phyloP scores from a whole-genome alignment of 225 moss, liverwort and hornwort genomes.

The Marchantia polymorpha region DNA sequence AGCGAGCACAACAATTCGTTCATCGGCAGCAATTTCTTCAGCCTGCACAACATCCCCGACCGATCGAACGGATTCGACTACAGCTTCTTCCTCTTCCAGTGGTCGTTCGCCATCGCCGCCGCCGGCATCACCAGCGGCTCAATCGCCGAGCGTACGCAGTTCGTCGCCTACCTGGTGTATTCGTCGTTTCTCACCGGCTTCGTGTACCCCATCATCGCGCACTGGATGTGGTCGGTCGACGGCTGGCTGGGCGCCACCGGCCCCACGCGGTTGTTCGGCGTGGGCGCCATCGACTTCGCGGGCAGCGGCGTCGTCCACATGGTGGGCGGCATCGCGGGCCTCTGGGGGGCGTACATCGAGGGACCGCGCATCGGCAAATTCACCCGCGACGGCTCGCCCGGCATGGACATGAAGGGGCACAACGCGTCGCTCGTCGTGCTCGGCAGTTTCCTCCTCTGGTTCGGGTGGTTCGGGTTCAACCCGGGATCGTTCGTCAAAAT shows the following conservation, averaged over 20 bases:
- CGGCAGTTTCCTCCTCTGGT: slow-evolving; percentile 82
- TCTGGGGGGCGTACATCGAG: slow-evolving; percentile 70
- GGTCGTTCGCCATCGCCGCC: slow-evolving; percentile 75
- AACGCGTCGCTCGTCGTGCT: slow-evolving; percentile 74
- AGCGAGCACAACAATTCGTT: slow-evolving; percentile 47
- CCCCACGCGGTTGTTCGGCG: slow-evolving; percentile 41
- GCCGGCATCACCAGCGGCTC: slow-evolving; percentile 72
- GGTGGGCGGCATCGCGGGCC: slow-evolving; percentile 56
- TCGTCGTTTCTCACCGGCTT: slow-evolving; percentile 67
- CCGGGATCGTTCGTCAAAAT: slow-evolving; percentile 64
- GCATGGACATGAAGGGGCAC: slow-evolving; percentile 65
- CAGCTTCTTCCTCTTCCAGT: slow-evolving; percentile 68
- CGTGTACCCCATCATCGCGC: slow-evolving; percentile 66
- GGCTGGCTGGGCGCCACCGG: slow-evolving; percentile 57
- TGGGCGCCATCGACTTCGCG: slow-evolving; percentile 67
- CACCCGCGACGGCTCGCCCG: slow-evolving; percentile 45
- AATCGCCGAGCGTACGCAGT: slow-evolving; percentile 67
- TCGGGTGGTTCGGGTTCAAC: slow-evolving; percentile 94
- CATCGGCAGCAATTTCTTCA: slow-evolving; percentile 63
- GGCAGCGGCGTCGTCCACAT: slow-evolving; percentile 73
- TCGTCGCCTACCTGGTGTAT: slow-evolving; percentile 68
- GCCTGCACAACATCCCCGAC: slow-evolving; percentile 37
- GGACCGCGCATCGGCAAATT: slow-evolving; percentile 69
- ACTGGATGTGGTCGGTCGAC: slow-evolving; percentile 60
- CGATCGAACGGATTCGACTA: slow-evolving; percentile 31